A percentile compares a stretch with the other conserved stretches of the same genome.
phyloP scores from a whole-genome alignment of 1,139 yeast species.

The Debaryomyces psychrophilus region DNA sequence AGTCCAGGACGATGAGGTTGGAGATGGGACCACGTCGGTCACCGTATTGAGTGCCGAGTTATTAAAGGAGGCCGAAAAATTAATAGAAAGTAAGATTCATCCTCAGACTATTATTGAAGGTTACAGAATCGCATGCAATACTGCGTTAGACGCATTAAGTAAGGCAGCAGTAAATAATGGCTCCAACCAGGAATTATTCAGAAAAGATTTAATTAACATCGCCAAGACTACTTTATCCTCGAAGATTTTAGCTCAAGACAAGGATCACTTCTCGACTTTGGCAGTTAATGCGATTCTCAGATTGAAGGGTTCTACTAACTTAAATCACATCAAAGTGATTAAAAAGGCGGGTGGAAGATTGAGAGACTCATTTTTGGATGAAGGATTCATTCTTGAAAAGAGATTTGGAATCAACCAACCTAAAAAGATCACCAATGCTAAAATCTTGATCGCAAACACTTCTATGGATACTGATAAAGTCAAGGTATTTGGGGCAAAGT shows the following conservation, averaged over 20 bases:
- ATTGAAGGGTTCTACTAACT: constrained; percentile 89
- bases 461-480: constrained; percentile 98
- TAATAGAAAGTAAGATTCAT: constrained; percentile 90
- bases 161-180: constrained; percentile 78
- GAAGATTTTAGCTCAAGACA: constrained; percentile 92
- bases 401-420: constrained; percentile 95
- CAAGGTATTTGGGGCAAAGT: constrained; percentile 95
- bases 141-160: constrained; percentile 81
- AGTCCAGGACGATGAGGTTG: constrained; percentile 98
- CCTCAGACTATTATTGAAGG: constrained; percentile 99
- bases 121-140: constrained; percentile 81
- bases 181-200: constrained; percentile 61
- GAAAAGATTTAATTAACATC: constrained; percentile 77
- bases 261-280: constrained; percentile 80
- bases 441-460: constrained; percentile 90
- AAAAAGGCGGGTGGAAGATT: constrained; percentile 93
- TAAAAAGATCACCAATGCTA: constrained; percentile 78
- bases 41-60: constrained; percentile 92
- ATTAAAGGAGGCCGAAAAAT: constrained; percentile 91
- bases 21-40: constrained; percentile 99
- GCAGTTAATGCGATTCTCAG: constrained; percentile 95
- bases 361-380: constrained; percentile 90
- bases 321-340: constrained; percentile 91
- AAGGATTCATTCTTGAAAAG: constrained; percentile 90
- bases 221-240: constrained; percentile 94